phyloP scores from a whole-genome alignment of 2,329 filamentous ascomycete genomes.

The Alternaria brassicae region DNA sequence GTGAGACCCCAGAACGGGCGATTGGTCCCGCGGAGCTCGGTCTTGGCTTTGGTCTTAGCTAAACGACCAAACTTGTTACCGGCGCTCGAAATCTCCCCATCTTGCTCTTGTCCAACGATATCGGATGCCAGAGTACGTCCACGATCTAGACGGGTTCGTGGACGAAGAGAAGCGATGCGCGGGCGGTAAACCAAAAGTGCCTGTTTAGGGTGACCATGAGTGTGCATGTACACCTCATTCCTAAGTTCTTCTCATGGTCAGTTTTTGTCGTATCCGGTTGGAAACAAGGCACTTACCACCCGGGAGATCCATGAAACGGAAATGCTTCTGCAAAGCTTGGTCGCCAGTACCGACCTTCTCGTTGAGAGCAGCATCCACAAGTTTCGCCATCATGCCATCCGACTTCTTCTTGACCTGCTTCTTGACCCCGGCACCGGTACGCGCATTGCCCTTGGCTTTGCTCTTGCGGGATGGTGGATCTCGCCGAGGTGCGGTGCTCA shows the following conservation, averaged over 20 bases:
- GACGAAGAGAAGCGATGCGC: slow-evolving; percentile 32
- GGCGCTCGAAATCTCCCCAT: slow-evolving; percentile 7
- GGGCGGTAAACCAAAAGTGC: slow-evolving; percentile 37
- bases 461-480: not conserved
- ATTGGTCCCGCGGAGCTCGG: slow-evolving; percentile 18
- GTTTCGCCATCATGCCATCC: not conserved
- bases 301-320: slow-evolving; percentile 30
- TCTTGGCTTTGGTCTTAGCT: slow-evolving; percentile 7
- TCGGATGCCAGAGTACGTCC: slow-evolving; percentile 24
- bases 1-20: slow-evolving; percentile 39
- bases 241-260: slow-evolving; percentile 33
- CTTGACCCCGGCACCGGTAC: slow-evolving; percentile 18
- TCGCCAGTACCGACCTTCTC: not conserved
- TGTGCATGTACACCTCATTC: slow-evolving; percentile 36
- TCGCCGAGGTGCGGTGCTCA: not conserved
- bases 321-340: slow-evolving; percentile 6
- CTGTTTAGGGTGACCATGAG: slow-evolving; percentile 19
- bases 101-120: slow-evolving; percentile 18
- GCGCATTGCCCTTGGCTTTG: not conserved
- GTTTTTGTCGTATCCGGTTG: not conserved
- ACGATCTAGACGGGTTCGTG: slow-evolving; percentile 31
- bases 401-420: slow-evolving; percentile 10
- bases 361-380: not conserved
- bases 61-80: not conserved
- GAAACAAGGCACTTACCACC: slow-evolving; percentile 20